These are phyloP conservation scores for Suhomyces prunicola DNA, from an alignment of 805 yeast species.

Conservation along the genomic window DNA sequence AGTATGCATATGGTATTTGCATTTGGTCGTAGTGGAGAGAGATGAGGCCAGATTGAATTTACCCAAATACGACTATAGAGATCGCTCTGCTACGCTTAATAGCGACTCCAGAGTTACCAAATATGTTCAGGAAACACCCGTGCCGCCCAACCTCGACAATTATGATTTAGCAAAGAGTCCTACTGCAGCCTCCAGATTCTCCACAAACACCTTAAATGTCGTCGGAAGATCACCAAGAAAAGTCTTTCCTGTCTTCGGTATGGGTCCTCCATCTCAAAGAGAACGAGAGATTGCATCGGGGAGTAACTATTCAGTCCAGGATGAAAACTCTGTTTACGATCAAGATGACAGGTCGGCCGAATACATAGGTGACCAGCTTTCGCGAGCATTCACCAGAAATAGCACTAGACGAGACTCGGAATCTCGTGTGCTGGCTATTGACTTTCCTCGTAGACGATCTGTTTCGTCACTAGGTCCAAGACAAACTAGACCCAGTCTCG, in stretches of 20 bases:
- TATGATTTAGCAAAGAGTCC: constrained; percentile 6
- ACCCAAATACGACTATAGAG: constrained; percentile 68
- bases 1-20: constrained; percentile 69
- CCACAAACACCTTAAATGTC: not conserved
- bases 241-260: constrained; percentile 76
- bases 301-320: constrained; percentile 2
- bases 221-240: constrained; percentile 57
- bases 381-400: constrained; percentile 13
- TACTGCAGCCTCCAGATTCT: constrained; percentile 6
- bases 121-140: not conserved
- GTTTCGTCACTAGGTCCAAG: constrained; percentile 7
- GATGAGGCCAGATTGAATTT: constrained; percentile 60
- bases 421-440: constrained; percentile 1
- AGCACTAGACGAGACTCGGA: constrained; percentile 8
- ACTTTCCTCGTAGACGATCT: constrained; percentile 4
- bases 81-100: constrained; percentile 77
- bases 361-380: constrained; percentile 19
- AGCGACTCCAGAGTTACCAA: constrained; percentile 78
- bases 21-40: constrained; percentile 66
- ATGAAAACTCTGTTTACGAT: constrained; percentile 2
- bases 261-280: constrained; percentile 61
- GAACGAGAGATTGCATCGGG: constrained; percentile 57
- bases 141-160: not conserved
- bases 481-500: not conserved
- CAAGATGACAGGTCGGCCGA: constrained; percentile 16